Evolutionary conservation across 2,329 filamentous ascomycete genomes (phyloP).

Genomic region (Emergomyces pasteurianus): DNA sequence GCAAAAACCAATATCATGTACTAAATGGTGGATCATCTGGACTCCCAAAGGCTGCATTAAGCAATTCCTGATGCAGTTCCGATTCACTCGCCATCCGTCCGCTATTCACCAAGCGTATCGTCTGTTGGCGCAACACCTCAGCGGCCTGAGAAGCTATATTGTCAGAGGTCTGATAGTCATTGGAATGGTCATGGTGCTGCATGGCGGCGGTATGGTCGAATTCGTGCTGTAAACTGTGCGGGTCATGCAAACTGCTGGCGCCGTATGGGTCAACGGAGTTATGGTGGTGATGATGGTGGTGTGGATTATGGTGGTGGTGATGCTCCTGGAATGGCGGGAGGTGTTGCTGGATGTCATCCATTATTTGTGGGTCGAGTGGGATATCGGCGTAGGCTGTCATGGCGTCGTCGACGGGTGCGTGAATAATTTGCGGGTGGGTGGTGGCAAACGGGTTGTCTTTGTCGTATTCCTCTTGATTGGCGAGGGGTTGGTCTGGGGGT

Average conservation of each 20-base stretch:
- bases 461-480: constrained; percentile 11
- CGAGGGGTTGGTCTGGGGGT: constrained; percentile 8
- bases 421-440: constrained; percentile 21
- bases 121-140: constrained; percentile 24
- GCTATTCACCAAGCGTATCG: constrained; percentile 26
- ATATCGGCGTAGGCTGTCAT: constrained; percentile 37
- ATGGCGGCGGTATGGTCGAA: constrained; percentile 23
- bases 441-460: constrained; percentile 19
- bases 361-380: constrained; percentile 51
- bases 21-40: constrained; percentile 26
- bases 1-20: constrained; percentile 8
- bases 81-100: constrained; percentile 25
- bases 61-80: constrained; percentile 29
- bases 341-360: constrained; percentile 40
- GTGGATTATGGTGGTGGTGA: constrained; percentile 13
- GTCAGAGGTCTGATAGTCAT: constrained; percentile 31
- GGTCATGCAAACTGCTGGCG: constrained; percentile 10
- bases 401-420: constrained; percentile 25
- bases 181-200: constrained; percentile 25
- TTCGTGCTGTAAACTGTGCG: constrained; percentile 22
- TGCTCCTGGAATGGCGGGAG: constrained; percentile 30
- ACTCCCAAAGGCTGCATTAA: constrained; percentile 27
- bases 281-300: constrained; percentile 19
- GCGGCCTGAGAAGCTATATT: constrained; percentile 23
- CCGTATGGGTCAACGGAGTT: constrained; percentile 27